phyloP scores from a whole-genome alignment of 106 monocot species.

The Acorus gramineus region DNA sequence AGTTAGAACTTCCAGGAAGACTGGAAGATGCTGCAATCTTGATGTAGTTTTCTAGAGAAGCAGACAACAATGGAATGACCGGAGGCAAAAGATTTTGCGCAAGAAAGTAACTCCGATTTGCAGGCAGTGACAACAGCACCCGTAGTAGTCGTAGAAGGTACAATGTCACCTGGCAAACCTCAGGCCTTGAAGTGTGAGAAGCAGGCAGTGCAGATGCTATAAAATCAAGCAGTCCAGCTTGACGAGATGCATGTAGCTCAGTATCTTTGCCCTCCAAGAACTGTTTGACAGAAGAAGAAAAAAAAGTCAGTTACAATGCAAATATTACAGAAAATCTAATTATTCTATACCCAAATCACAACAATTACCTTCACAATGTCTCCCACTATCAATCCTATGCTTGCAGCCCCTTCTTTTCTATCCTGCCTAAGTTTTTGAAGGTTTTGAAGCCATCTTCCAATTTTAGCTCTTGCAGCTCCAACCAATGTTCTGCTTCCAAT shows the following conservation, averaged over 20 bases:
- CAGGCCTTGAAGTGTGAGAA: slow-evolving; percentile 84
- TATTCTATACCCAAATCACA: too few relatives aligned
- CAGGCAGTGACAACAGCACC: slow-evolving; percentile 56
- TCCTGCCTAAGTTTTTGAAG: slow-evolving; percentile 84
- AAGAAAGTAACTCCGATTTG: slow-evolving; percentile 86
- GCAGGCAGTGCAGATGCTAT: slow-evolving; percentile 86
- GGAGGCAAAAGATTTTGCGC: slow-evolving; percentile 93
- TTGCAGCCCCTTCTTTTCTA: slow-evolving; percentile 88
- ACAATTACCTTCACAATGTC: slow-evolving; percentile 71
- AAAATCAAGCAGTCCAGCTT: slow-evolving; percentile 91
- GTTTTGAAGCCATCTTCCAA: slow-evolving; percentile 93
- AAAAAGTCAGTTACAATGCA: neutral
- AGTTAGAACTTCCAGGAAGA: slow-evolving; percentile 29
- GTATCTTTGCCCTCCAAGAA: slow-evolving; percentile 85
- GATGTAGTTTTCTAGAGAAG: slow-evolving; percentile 91
- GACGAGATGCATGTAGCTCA: slow-evolving; percentile 81
- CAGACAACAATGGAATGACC: slow-evolving; percentile 81
- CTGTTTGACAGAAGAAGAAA: slow-evolving; percentile 27
- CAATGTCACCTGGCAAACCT: slow-evolving; percentile 78
- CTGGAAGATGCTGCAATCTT: slow-evolving; percentile 83
- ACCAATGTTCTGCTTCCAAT: slow-evolving; percentile 44
- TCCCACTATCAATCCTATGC: slow-evolving; percentile 75
- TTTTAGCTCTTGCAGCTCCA: slow-evolving; percentile 68
- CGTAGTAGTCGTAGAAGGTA: slow-evolving; percentile 60
- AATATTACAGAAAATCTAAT: neutral